phyloP scores from a whole-genome alignment of 345 rosid species.

The Eucalyptus sideroxylon region DNA sequence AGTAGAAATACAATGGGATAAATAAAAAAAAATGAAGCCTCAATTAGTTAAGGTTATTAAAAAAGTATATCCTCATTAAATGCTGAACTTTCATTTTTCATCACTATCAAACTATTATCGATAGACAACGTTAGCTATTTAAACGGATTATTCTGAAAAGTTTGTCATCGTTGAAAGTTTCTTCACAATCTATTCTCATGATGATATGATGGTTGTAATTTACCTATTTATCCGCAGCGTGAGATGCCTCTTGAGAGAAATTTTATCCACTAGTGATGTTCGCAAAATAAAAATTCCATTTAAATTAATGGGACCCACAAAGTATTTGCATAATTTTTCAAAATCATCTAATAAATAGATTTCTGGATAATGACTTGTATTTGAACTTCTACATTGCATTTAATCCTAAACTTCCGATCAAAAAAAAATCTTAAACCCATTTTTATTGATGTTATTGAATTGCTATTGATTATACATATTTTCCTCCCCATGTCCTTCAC shows the following conservation, averaged over 20 bases:
- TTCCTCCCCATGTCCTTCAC: fast-evolving
- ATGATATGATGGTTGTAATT: not conserved
- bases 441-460: too few species aligned
- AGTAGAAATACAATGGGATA: too few species aligned
- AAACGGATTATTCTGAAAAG: not conserved
- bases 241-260: not conserved
- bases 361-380: not conserved
- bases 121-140: not conserved
- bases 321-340: not conserved
- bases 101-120: not conserved
- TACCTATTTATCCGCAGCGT: fast-evolving
- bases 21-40: not conserved
- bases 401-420: fast-evolving
- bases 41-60: not conserved
- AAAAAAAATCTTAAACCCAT: too few species aligned
- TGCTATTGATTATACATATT: not conserved
- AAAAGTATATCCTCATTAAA: not conserved
- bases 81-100: not conserved
- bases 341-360: not conserved
- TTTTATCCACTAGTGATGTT: not conserved
- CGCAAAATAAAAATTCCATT: not conserved
- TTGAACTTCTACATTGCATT: fast-evolving
- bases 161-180: not conserved
- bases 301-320: not conserved
- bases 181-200: too few species aligned